Conservation (phyloP, 768 basidiomycete genomes). For the Pisolithus microcarpus region DNA sequence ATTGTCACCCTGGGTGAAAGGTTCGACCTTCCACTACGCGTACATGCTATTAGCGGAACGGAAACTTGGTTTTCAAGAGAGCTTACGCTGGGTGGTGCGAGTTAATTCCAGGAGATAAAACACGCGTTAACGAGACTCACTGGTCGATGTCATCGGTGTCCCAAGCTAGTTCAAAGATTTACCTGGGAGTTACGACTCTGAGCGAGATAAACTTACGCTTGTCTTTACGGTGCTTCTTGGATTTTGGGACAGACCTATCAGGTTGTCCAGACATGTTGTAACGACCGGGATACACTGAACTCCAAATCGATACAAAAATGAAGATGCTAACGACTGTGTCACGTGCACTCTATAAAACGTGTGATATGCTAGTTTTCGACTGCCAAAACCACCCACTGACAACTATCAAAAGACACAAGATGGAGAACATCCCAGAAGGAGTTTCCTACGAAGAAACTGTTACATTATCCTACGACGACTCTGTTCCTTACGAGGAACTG, state of each 20-base stretch:
- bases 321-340: background rate
- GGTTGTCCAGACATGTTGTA: constrained; percentile 16
- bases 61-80: background rate
- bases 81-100: constrained; percentile 38
- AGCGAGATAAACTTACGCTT: constrained; percentile 61
- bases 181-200: background rate
- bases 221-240: constrained; percentile 87
- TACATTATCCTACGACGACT: constrained; percentile 49
- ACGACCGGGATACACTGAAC: background rate
- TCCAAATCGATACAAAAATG: background rate
- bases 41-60: constrained; percentile 8
- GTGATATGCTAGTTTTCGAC: background rate
- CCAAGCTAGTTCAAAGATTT: constrained; percentile 61
- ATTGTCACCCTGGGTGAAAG: constrained; percentile 70
- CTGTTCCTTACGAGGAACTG: constrained; percentile 52
- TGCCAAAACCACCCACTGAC: background rate
- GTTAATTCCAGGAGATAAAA: background rate
- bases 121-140: constrained; percentile 44
- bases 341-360: background rate
- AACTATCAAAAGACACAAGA: constrained; percentile 18
- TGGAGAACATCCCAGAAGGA: constrained; percentile 43
- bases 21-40: constrained; percentile 79
- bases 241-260: constrained; percentile 47
- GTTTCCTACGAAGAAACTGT: constrained; percentile 25
- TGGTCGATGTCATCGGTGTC: constrained; percentile 99